Evolutionary conservation across 2,329 filamentous ascomycete species (phyloP), one percentile per base, ranked within the genome.

Genomic region (Gnomoniopsis sp.): DNA sequence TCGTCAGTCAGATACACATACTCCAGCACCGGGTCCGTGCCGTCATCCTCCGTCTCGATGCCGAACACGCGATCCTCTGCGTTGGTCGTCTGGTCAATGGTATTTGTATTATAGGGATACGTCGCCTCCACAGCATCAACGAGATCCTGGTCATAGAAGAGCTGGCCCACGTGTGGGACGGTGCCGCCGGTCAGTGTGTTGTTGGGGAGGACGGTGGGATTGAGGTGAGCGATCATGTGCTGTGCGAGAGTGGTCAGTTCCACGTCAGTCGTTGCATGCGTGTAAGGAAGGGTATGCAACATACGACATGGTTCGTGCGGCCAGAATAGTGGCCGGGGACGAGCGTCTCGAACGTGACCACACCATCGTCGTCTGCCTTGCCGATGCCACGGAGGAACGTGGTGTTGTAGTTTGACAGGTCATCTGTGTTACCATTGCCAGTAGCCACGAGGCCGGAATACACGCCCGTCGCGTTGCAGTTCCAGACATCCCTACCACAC

Each of bases 371-470:
- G 64, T 79, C 71, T 30, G 72, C 76, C 44, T 69, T 59, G 62
- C 79, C 76, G 53, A 79, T 70, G 21, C 76, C 77, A 19, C 77
- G 76, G 19, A 78, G 68, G 64, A 72, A 77, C 14, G 75, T 79
- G 2, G 67, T 67, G 65, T 78, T 67, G 6, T 79, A 63, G 49
- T 76, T 75, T 34, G 51, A 22, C n/a, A 19, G 14, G 21, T 53
- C 51, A 14, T 22, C 36, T 8, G 17, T 26, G 38, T 62, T 61
- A 1, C 66, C 63, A 58, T 76, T 73, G 53, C 68, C 68, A 19
- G 55, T 63, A n/a, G 62, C 65, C 6, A 59, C 62, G 7, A 75
- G 66, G 49, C 75, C 74, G 6, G 69, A 72, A 66, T 78, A 77
- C 22, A 72, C 69, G 22, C 75, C 73, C 6, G 74, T 74, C 21